Base-by-base conservation (phyloP, 176 grass and related monocot genomes). In the Thinopyrum elongatum region DNA sequence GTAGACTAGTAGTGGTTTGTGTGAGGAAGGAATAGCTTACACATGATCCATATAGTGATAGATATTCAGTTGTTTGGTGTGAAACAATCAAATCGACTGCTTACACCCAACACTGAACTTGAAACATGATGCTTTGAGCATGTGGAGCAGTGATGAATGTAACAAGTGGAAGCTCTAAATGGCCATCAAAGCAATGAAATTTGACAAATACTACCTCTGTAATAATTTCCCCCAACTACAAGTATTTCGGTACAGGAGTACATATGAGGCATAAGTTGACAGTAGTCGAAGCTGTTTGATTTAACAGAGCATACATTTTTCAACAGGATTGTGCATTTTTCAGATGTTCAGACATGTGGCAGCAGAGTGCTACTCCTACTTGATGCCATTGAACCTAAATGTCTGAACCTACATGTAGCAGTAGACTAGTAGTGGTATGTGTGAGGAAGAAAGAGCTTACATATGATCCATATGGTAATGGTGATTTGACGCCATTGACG, bases 401-500 rank as follows among this genome's bases (percentile, higher is more conserved):
- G 27, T 80, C 8, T 10, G 12, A 64, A 15, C n/a, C n/a, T 3
- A 61, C 17, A 61, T 0, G 14, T 21, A 11, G 4, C n/a, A 29
- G 8, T 1, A 16, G 1, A 1, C 36, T 29, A n/a, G 29, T n/a
- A 35, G 19, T 35, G 5, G 28, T 31, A 38, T 46, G 17, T 17
- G 36, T 71, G 68, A 14, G 34, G 69, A 72, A 21, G 73, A 1
- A 62, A 38, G 25, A 16, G 80, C 92, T 79, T 91, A 98, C 95
- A 87, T 95, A 98, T 57, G 93, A 98, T 78, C 91, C 95, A 74
- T 98, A 98, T 30, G 95, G 93, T 25, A 98, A 65, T 39, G 64
- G 78, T 53, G 83, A 84, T 74, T 95, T 95, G 61, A 79, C 87
- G 16, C 91, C 95, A 83, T 98, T 98, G 87, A 92, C 82, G 47